Conservation (phyloP, 2,329 filamentous ascomycete species). For the Aspergillus niger region DNA sequence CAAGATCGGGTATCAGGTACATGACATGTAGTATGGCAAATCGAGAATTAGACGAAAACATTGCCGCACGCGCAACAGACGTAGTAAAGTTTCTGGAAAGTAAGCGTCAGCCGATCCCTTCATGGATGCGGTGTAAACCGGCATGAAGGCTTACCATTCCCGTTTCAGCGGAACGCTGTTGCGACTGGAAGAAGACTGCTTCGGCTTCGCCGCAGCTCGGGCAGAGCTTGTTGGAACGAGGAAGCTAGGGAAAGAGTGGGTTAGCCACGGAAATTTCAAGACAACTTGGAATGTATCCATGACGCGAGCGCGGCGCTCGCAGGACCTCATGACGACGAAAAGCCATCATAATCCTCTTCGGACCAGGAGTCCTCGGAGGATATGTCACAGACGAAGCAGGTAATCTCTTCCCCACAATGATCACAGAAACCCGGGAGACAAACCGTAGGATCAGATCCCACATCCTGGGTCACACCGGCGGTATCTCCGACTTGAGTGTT, state of each 20-base stretch:
- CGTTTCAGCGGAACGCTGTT: conserved; percentile 93
- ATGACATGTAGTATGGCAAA: conserved; percentile 13
- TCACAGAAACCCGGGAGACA: conserved; percentile 64
- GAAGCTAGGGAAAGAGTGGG: conserved; percentile 65
- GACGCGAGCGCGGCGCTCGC: conserved; percentile 2
- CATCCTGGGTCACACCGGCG: conserved; percentile 94
- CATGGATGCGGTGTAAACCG: not conserved
- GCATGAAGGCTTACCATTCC: conserved; percentile 76
- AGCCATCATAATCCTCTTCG: conserved; percentile 21
- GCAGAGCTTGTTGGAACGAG: conserved; percentile 82
- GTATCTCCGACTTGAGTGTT: conserved; percentile 91
- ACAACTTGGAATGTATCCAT: conserved; percentile 13
- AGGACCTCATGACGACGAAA: conserved; percentile 13
- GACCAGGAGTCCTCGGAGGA: conserved; percentile 21
- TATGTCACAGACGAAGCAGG: conserved; percentile 56
- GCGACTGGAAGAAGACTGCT: conserved; percentile 98
- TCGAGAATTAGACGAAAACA: conserved; percentile 61
- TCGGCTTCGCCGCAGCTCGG: conserved; percentile 82
- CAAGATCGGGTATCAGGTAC: conserved; percentile 19
- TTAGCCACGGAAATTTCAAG: conserved; percentile 36
- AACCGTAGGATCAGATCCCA: conserved; percentile 97
- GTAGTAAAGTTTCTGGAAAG: conserved; percentile 77
- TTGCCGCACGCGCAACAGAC: conserved; percentile 93
- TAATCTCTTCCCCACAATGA: conserved; percentile 60
- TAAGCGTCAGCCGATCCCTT: conserved; percentile 20